Evolutionary conservation across 23 red algal species (phyloP).

Genomic region (Gracilaria domingensis): DNA sequence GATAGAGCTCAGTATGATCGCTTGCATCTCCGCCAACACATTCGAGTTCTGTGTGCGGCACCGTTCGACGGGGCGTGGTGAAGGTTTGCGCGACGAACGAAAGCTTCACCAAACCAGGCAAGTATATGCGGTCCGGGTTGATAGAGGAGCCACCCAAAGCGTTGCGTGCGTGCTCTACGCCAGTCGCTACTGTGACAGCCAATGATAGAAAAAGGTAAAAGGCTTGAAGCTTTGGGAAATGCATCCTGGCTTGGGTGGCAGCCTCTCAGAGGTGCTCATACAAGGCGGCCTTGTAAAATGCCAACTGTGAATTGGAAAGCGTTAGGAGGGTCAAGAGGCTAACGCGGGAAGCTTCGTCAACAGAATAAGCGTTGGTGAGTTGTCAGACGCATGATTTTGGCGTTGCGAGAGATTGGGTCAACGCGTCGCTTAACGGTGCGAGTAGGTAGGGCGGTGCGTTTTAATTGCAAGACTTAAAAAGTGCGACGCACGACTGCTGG

Average conservation of each 20-base stretch:
- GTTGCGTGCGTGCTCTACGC: background rate
- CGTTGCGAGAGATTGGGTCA: background rate
- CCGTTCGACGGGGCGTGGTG: slow-evolving; percentile 33
- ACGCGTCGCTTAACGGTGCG: background rate
- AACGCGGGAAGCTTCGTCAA: background rate
- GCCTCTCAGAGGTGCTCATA: background rate
- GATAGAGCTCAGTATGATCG: slow-evolving; percentile 2
- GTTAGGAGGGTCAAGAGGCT: background rate
- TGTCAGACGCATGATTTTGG: background rate
- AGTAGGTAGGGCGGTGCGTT: background rate
- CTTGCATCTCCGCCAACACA: slow-evolving; percentile 48
- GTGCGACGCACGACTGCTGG: background rate
- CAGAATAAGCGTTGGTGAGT: background rate
- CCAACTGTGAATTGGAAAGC: background rate
- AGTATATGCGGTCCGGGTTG: slow-evolving; percentile 42
- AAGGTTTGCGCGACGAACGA: slow-evolving; percentile 8
- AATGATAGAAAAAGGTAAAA: background rate
- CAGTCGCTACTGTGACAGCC: background rate
- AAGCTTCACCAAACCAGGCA: slow-evolving; percentile 13
- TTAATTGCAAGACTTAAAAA: slow-evolving; percentile 17
- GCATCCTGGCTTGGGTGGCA: background rate
- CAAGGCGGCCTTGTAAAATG: background rate
- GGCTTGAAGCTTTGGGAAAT: background rate
- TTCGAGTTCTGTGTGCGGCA: slow-evolving; percentile 26
- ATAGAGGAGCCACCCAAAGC: background rate